These are phyloP conservation scores for Lecanoromycetidae sp. DNA, from an alignment of 2,329 filamentous ascomycete genomes.

Conservation along the genomic window DNA sequence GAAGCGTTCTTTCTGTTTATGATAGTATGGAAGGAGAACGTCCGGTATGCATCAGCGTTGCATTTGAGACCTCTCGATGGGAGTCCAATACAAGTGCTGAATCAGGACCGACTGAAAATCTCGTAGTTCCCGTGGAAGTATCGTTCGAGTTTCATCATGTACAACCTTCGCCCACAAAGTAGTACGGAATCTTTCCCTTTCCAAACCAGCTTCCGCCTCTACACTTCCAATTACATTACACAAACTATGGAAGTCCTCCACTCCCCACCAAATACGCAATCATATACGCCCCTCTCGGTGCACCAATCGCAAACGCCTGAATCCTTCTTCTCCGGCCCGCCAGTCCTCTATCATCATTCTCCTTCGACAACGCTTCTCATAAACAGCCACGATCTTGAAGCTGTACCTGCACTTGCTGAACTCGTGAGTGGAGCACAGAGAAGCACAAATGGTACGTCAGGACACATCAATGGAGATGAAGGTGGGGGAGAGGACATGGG, in stretches of 20 bases:
- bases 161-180: no score
- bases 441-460: conserved; percentile 10
- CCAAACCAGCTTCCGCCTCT: no score
- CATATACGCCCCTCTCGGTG: conserved; percentile 33
- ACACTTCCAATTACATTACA: neutral
- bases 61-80: no score
- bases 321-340: conserved; percentile 36
- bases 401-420: conserved; percentile 26
- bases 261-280: conserved; percentile 27
- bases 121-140: no score
- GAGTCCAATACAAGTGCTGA: no score
- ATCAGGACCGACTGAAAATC: no score
- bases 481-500: conserved; percentile 14
- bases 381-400: conserved; percentile 29
- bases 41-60: no score
- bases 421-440: conserved; percentile 18
- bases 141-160: no score
- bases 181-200: no score
- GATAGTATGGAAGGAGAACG: neutral
- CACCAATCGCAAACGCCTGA: conserved; percentile 37
- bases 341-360: conserved; percentile 37
- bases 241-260: conserved; percentile 33
- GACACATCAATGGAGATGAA: neutral
- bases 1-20: no score
- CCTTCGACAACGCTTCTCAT: conserved; percentile 34